Conservation (phyloP, 75 land plant genomes). For the Cryptomeria japonica region DNA sequence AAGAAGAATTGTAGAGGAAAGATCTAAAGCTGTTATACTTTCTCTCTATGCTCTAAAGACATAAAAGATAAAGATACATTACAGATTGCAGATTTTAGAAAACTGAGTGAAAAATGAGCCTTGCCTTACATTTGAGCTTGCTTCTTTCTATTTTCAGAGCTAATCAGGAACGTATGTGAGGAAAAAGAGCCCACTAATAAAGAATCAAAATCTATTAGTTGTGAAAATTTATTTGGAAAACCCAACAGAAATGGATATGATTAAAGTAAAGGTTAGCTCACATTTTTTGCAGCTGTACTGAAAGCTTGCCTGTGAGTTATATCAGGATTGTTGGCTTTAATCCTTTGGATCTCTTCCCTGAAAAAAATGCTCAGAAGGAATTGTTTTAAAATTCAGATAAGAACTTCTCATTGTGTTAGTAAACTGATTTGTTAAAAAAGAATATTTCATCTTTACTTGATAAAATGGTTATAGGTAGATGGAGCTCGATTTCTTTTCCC, state of each 20-base stretch:
- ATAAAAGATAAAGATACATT: too few relatives aligned
- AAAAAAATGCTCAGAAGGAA: background rate
- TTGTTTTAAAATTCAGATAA: background rate
- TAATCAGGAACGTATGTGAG: background rate
- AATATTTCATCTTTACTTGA: slow-evolving; percentile 25
- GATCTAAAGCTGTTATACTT: background rate
- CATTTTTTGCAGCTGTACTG: slow-evolving; percentile 21
- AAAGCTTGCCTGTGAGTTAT: slow-evolving; percentile 20
- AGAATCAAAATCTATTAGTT: background rate
- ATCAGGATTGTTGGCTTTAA: slow-evolving; percentile 14
- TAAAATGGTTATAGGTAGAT: slow-evolving; percentile 62
- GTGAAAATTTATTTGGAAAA: background rate
- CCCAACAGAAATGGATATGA: background rate
- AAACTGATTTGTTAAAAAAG: background rate
- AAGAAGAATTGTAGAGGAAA: too few relatives aligned
- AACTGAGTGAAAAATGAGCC: too few relatives aligned
- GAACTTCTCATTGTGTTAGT: background rate
- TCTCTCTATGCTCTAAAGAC: background rate
- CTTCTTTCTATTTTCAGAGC: background rate
- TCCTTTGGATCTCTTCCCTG: slow-evolving; percentile 20
- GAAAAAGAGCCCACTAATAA: slow-evolving; percentile 9
- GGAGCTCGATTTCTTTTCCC: slow-evolving; percentile 66
- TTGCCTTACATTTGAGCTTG: background rate
- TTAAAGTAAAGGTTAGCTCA: background rate
- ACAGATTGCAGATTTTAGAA: background rate